Evolutionary conservation across 805 yeast species (phyloP), one percentile per base, ranked within the genome.

Genomic region (Myxozyma kluyveri): DNA sequence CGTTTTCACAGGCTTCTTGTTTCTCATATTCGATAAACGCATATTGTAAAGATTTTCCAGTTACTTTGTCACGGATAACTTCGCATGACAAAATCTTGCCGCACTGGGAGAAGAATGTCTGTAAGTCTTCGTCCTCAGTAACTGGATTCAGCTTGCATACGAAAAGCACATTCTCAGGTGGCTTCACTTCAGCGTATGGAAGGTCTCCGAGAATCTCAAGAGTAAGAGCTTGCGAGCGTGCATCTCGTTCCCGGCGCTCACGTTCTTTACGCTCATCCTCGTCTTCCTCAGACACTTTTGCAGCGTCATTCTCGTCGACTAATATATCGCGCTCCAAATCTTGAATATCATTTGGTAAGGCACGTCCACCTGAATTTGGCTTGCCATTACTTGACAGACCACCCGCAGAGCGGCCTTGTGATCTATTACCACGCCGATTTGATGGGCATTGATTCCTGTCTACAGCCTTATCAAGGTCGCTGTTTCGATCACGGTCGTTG

Each of bases 121-220:
- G 68, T 24, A 83, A 63, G 45, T 84, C 86, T 3, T 76, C 79
- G 23, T 73, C 79, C n/a, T 69, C 69, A 2, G 89, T 83, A 1
- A 82, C 66, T 0, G 84, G 80, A 58, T 84, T 83, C 57, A 83
- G 65, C 56, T 79, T 80, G 61, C 88, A 82, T 2, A 83, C 75
- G 59, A 83, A 84, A 14, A 83, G 64, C 2, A 81, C 81, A 40
- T 72, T 74, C 49, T 84, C 88, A 47, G 81, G 74, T 0, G 89
- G 88, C 56, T 75, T 74, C 22, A 75, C 76, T 19, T 75, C 76
- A 1, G 84, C 81, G 33, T 73, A 71, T 1, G 84, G 83, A 5
- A 83, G 57, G 59, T 83, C 88, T 0, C 86, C 86, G 40, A 83
- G 70, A 54, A 83, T 67, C 60, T 83, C 87, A 43, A 83, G 67